Evolutionary conservation across 2,329 filamentous ascomycete genomes (phyloP), one percentile per base, ranked within the genome.

Genomic region (Nemania sp.): DNA sequence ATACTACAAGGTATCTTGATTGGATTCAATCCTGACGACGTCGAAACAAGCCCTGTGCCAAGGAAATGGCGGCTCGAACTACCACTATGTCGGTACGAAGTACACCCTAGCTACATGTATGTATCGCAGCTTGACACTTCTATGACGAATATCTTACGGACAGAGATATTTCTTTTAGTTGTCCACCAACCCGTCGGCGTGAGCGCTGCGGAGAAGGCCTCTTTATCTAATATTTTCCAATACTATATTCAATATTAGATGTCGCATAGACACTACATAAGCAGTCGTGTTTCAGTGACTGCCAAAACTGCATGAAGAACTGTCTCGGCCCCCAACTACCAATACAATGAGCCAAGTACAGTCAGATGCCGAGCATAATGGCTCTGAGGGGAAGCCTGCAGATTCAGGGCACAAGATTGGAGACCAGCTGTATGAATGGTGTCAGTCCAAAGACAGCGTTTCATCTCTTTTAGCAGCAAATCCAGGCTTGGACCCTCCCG

Each of bases 381-480:
- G 19, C 15, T 49, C 49, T 49, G 36, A 54, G 17, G 37, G 43
- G 3, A 26, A 47, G 11, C 26, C 30, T 45, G 34, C 52, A 17
- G 34, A 51, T 7, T 55, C 55, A 14, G 45, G 40, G 4, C 57
- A 49, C 22, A 75, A 73, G 61, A 67, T 82, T 28, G 72, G 75
- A 6, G 73, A 79, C 15, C 71, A 72, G 11, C 68, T 86, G 7
- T 72, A 77, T 55, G 68, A 76, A 20, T 70, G 85, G 8, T 87
- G 84, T 65, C 77, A 73, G 23, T 75, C 70, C 11, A 60, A 68
- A 14, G 72, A 79, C 28, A 86, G 78, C 15, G 80, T 89, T n/a
- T 85, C 77, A 24, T 79, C 81, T 0, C 70, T 79, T 22, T 61
- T 88, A 4, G 82, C 82, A 1, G 68, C 74, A 23, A 71, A 86